Evolutionary conservation across 148 eudicot species (phyloP).

Genomic region (Vaccinium corymbosum): DNA sequence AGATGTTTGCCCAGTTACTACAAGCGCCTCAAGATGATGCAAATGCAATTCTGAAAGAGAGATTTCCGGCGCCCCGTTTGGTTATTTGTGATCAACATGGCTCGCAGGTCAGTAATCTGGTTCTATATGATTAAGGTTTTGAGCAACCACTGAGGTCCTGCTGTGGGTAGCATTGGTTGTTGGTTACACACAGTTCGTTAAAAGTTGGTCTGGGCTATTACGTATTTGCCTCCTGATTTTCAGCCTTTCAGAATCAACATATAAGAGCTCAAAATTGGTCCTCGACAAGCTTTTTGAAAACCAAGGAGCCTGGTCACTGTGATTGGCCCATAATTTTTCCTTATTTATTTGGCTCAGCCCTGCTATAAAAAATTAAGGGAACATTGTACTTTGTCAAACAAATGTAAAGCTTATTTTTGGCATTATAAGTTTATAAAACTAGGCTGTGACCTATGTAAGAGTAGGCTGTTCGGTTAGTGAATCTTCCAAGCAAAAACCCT

Average conservation of each 20-base stretch:
- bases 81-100: slow-evolving; percentile 97
- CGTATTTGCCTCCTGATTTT: neutral
- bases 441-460: too few species aligned
- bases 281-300: neutral
- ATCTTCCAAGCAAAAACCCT: neutral
- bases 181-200: neutral
- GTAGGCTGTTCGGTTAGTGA: too few species aligned
- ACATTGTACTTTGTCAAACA: neutral
- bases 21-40: slow-evolving; percentile 86
- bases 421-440: too few species aligned
- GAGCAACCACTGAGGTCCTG: neutral
- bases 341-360: neutral
- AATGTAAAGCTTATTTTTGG: neutral
- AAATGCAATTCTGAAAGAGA: slow-evolving; percentile 57
- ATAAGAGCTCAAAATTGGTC: neutral
- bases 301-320: neutral
- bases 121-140: neutral
- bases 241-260: neutral
- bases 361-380: neutral
- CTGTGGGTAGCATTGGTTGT: neutral
- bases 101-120: slow-evolving; percentile 62
- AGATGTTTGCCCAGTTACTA: slow-evolving; percentile 83
- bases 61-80: slow-evolving; percentile 92
- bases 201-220: neutral
- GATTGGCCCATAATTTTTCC: neutral